Evolutionary conservation across 139 green algal species (phyloP).

Genomic region (Chlorella sp.): DNA sequence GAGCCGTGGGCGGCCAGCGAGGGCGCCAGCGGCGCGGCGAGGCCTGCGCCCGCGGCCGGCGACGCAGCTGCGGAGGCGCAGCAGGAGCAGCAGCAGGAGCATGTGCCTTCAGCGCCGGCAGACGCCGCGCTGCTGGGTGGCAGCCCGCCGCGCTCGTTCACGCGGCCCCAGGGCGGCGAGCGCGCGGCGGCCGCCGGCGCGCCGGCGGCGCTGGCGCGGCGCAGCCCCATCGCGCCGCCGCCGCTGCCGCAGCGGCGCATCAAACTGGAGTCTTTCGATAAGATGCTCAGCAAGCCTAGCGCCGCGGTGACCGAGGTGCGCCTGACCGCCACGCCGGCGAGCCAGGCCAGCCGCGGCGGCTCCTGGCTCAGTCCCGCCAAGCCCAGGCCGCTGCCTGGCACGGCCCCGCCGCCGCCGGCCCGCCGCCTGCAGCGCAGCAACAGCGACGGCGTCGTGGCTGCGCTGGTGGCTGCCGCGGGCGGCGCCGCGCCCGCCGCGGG

Average conservation of each 20-base stretch:
- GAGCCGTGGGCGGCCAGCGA: not conserved
- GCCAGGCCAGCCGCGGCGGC: not conserved
- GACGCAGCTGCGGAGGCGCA: too few relatives aligned
- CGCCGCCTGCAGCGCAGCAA: slow-evolving; percentile 31
- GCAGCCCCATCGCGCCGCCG: not conserved
- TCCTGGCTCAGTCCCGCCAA: slow-evolving; percentile 12
- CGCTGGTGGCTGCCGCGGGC: not conserved
- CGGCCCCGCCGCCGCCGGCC: not conserved
- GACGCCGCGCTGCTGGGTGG: too few relatives aligned
- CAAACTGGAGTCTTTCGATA: slow-evolving; percentile 48
- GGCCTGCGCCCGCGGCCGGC: too few relatives aligned
- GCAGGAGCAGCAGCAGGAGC: not conserved
- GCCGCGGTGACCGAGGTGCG: slow-evolving; percentile 20
- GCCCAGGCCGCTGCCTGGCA: not conserved
- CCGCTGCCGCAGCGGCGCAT: not conserved
- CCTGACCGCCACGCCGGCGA: not conserved
- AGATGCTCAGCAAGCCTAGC: slow-evolving; percentile 20
- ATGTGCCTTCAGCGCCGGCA: too few relatives aligned
- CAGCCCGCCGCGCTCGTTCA: too few relatives aligned
- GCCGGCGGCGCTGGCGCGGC: not conserved
- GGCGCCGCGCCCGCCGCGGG: not conserved
- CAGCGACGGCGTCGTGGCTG: slow-evolving; percentile 22
- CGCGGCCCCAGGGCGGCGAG: too few relatives aligned
- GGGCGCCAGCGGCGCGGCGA: not conserved
- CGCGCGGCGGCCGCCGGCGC: not conserved